Conservation (phyloP, 108 stramenopile genomes). For the Cyclotella atomus region DNA sequence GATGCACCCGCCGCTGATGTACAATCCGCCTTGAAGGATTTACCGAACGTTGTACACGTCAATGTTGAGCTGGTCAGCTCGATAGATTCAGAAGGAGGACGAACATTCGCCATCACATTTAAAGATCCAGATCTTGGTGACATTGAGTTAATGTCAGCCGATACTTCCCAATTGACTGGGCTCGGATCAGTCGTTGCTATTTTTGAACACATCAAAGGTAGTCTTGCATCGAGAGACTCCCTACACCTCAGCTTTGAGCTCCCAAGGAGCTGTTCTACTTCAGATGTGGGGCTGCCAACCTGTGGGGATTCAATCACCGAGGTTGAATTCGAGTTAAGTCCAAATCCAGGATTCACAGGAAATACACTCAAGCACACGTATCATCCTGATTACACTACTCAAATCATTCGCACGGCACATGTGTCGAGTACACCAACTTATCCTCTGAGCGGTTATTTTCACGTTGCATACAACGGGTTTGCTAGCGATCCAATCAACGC, state of each 20-base stretch:
- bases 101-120: slow-evolving; percentile 63
- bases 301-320: slow-evolving; percentile 60
- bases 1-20: slow-evolving; percentile 50
- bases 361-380: slow-evolving; percentile 13
- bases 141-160: slow-evolving; percentile 46
- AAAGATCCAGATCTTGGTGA: slow-evolving; percentile 58
- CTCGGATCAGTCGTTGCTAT: slow-evolving; percentile 53
- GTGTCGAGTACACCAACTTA: not conserved
- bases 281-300: slow-evolving; percentile 50
- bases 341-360: slow-evolving; percentile 31
- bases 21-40: slow-evolving; percentile 52
- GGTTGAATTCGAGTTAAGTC: slow-evolving; percentile 35
- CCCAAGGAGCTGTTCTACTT: slow-evolving; percentile 60
- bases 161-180: slow-evolving; percentile 56
- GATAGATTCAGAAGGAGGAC: slow-evolving; percentile 60
- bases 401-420: slow-evolving; percentile 44
- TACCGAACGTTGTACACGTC: slow-evolving; percentile 52
- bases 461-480: slow-evolving; percentile 61
- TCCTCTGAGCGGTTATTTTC: slow-evolving; percentile 63
- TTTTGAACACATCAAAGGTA: slow-evolving; percentile 65
- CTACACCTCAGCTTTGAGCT: slow-evolving; percentile 57
- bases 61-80: slow-evolving; percentile 37
- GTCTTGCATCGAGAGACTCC: slow-evolving; percentile 49
- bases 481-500: slow-evolving; percentile 51
- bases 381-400: slow-evolving; percentile 46